A percentile compares a stretch with the other conserved stretches of the same genome.
Conservation (phyloP, 495 filamentous ascomycete genomes). For the Amniculicola lignicola region DNA sequence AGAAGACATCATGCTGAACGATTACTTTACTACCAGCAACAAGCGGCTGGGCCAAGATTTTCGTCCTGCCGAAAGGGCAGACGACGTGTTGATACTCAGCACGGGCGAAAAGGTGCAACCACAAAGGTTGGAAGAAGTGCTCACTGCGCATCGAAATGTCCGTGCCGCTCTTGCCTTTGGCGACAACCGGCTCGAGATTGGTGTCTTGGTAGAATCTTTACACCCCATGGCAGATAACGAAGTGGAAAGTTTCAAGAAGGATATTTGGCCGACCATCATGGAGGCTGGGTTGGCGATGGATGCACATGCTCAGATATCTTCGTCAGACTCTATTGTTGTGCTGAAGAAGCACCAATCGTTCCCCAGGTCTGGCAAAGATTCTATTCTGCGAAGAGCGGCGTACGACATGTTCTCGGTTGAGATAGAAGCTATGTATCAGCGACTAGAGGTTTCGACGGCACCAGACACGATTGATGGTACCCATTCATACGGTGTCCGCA, state of each 20-base stretch:
- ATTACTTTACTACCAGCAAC: neutral
- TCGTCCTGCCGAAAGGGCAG: slow-evolving; percentile 36
- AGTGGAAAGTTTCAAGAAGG: neutral
- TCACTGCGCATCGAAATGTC: slow-evolving; percentile 22
- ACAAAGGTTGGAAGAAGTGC: slow-evolving; percentile 33
- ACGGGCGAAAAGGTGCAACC: slow-evolving; percentile 46
- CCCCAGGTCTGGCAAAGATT: slow-evolving; percentile 44
- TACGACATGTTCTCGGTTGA: slow-evolving; percentile 38
- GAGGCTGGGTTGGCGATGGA: neutral
- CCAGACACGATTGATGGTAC: neutral
- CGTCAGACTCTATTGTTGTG: slow-evolving; percentile 36
- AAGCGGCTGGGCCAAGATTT: slow-evolving; percentile 27
- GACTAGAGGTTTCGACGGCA: slow-evolving; percentile 17
- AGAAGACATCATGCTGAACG: slow-evolving; percentile 5
- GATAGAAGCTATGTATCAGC: slow-evolving; percentile 36
- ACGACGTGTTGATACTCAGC: slow-evolving; percentile 44
- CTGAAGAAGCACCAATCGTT: slow-evolving; percentile 22
- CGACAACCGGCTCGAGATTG: slow-evolving; percentile 39
- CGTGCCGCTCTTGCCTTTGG: slow-evolving; percentile 42
- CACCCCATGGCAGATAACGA: neutral
- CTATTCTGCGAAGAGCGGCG: slow-evolving; percentile 37
- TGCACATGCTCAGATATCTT: slow-evolving; percentile 27
- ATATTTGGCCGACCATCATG: neutral
- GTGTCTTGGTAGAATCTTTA: slow-evolving; percentile 39
- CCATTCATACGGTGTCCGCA: too few relatives aligned